A percentile compares a stretch with the other conserved stretches of the same genome.
Conservation (phyloP, 192 early-diverging fungal species). For the Cladochytrium replicatum region DNA sequence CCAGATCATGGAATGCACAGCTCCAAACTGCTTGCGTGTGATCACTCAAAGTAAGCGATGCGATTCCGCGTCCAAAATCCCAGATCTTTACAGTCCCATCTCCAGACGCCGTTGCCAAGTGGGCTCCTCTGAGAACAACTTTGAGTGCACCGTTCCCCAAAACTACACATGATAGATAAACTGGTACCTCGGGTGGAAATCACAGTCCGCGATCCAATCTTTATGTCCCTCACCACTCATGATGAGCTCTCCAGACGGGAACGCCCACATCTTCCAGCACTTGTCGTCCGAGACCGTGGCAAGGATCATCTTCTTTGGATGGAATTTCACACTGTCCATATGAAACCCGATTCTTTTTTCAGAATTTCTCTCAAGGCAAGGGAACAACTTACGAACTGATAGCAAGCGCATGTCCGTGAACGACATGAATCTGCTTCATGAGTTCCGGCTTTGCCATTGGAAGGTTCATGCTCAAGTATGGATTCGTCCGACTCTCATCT, state of each 20-base stretch:
- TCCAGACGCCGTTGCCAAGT: constrained; percentile 47
- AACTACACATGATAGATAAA: too few relatives aligned
- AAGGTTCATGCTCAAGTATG: constrained; percentile 23
- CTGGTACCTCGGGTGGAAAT: constrained; percentile 45
- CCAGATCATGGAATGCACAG: constrained; percentile 48
- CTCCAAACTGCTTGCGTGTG: constrained; percentile 50
- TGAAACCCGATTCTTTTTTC: not conserved
- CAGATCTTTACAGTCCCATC: constrained; percentile 47
- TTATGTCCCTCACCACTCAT: constrained; percentile 46
- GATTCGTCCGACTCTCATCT: constrained; percentile 35
- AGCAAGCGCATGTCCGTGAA: constrained; percentile 34
- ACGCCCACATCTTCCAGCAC: constrained; percentile 50
- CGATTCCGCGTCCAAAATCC: constrained; percentile 44
- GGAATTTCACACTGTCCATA: constrained; percentile 35
- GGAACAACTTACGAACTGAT: constrained; percentile 32
- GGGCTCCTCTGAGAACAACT: constrained; percentile 24
- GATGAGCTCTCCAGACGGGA: constrained; percentile 45
- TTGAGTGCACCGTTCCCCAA: too few relatives aligned
- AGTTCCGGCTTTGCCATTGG: constrained; percentile 26
- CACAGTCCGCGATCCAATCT: constrained; percentile 49
- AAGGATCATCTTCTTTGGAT: constrained; percentile 47
- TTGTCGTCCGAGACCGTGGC: constrained; percentile 49
- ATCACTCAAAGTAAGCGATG: constrained; percentile 33
- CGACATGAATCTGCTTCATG: constrained; percentile 27
- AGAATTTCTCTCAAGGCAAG: constrained; percentile 4